Evolutionary conservation across 208 protist species (phyloP).

Genomic region (Crithidia acanthocephali): DNA sequence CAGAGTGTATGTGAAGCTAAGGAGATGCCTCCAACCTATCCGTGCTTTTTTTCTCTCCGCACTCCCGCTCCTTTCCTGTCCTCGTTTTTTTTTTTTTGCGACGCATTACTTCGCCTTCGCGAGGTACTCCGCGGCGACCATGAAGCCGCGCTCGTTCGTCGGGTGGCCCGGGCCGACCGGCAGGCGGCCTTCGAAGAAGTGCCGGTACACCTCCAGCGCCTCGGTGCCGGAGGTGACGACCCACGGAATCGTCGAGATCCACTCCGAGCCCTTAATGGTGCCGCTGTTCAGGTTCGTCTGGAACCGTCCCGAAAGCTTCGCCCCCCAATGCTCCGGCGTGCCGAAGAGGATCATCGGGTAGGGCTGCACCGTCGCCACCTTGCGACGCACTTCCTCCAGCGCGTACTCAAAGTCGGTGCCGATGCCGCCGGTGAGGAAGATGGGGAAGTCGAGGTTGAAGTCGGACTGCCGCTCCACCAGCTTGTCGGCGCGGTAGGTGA

Average conservation of each 20-base stretch:
- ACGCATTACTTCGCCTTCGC: constrained; percentile 29
- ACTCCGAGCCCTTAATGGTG: constrained; percentile 93
- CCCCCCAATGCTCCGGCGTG: constrained; percentile 67
- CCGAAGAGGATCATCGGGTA: constrained; percentile 92
- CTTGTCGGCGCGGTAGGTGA: constrained; percentile 92
- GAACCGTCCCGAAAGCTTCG: constrained; percentile 85
- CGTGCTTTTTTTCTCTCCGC: too few relatives aligned
- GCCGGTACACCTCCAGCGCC: constrained; percentile 86
- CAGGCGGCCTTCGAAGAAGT: constrained; percentile 84
- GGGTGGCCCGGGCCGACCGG: constrained; percentile 74
- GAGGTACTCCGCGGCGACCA: constrained; percentile 81
- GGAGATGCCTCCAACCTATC: too few relatives aligned
- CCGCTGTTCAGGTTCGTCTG: constrained; percentile 76
- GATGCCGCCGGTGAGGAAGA: constrained; percentile 92
- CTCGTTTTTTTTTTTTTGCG: not conserved
- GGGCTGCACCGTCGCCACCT: constrained; percentile 87
- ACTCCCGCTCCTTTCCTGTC: too few relatives aligned
- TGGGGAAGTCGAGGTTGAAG: constrained; percentile 95
- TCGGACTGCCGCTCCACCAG: constrained; percentile 94
- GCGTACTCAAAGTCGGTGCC: constrained; percentile 95
- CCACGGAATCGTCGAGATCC: constrained; percentile 93
- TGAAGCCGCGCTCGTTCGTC: constrained; percentile 84
- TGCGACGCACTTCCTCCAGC: constrained; percentile 93
- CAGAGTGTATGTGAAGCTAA: too few relatives aligned
- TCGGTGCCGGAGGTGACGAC: constrained; percentile 82